A percentile compares a stretch with the other conserved stretches of the same genome.
phyloP scores from a whole-genome alignment of 1,284 basidiomycete genomes.

The Cutaneotrichosporon sp. region DNA sequence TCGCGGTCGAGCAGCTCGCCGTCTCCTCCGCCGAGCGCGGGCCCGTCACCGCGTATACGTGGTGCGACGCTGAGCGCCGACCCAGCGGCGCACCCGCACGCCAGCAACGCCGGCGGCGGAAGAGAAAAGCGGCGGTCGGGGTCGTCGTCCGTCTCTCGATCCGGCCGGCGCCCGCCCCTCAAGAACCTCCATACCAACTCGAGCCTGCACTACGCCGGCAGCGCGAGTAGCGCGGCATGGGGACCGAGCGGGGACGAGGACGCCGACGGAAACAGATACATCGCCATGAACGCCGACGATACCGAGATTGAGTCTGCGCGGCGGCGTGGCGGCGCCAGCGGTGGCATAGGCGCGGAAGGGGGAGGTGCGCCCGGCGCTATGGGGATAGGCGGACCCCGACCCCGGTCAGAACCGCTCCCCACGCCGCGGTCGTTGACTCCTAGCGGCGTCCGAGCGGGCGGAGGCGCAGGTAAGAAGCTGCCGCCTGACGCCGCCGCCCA shows the following conservation, averaged over 20 bases:
- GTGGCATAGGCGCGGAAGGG: background rate
- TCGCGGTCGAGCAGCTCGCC: background rate
- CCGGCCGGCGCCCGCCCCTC: background rate
- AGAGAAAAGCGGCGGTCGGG: too few species aligned
- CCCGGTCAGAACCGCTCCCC: background rate
- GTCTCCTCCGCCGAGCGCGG: background rate
- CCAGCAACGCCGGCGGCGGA: too few species aligned
- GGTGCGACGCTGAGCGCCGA: too few species aligned
- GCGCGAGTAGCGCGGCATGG: slow-evolving; percentile 26
- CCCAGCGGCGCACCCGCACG: background rate
- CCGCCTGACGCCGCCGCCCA: slow-evolving; percentile 16
- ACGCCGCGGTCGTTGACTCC: background rate
- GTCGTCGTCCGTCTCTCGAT: background rate
- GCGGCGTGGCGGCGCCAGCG: background rate
- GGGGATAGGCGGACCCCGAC: too few species aligned
- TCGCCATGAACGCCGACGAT: slow-evolving; percentile 10
- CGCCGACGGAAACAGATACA: slow-evolving; percentile 23
- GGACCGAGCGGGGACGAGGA: slow-evolving; percentile 25
- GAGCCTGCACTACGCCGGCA: slow-evolving; percentile 20
- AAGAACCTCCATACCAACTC: background rate
- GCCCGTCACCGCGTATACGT: background rate
- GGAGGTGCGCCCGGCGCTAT: too few species aligned
- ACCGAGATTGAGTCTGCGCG: slow-evolving; percentile 8
- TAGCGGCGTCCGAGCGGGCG: too few species aligned
- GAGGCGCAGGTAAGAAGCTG: background rate